Evolutionary conservation across 257 asterid genomes (phyloP), one percentile per base, ranked within the genome.

Genomic region (Nicotiana benthamiana): DNA sequence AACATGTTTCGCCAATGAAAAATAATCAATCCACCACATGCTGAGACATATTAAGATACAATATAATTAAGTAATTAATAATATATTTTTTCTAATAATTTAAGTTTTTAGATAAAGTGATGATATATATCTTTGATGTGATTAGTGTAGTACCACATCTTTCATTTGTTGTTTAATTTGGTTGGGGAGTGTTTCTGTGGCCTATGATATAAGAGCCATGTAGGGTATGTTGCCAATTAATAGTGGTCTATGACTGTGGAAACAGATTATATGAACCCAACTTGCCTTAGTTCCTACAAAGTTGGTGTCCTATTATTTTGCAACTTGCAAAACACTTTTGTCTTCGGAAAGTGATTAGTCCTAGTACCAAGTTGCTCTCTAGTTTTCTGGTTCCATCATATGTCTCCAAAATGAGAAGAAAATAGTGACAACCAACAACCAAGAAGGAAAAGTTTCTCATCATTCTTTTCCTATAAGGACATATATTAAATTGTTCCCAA

Each of bases 291-390:
- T 68, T 68, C 77, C 32, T 40, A 68, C 32, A 68, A 20, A 20
- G 77, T 68, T 68, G 77, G 57, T 68, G 77, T 68, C 77, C 77
- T 40, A 40, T 20, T 68, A 8, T 68, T 36, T 40, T 40, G 57
- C 77, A 68, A 68, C 77, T 68, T 68, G 77, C 34, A 2, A 68
- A 4, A 9, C 40, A 48, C 16, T 11, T 68, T 68, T 66, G 32
- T 20, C 77, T 40, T 68, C 57, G 20, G 32, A 40, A 68, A 40
- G 77, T 68, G 77, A 68, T 68, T 18, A 20, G 77, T 40, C 77
- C 34, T 40, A 11, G 76, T 68, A 68, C 34, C 77, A 68, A 68
- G 57, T 68, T 68, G 57, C 34, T 66, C 17, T 67, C 17, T 48
- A 2, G 5, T 46, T 48, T 48, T 10, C 30, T 67, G 75, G 10